phyloP scores from a whole-genome alignment of 108 stramenopile genomes.

The Nannochloropsis oceanica region DNA sequence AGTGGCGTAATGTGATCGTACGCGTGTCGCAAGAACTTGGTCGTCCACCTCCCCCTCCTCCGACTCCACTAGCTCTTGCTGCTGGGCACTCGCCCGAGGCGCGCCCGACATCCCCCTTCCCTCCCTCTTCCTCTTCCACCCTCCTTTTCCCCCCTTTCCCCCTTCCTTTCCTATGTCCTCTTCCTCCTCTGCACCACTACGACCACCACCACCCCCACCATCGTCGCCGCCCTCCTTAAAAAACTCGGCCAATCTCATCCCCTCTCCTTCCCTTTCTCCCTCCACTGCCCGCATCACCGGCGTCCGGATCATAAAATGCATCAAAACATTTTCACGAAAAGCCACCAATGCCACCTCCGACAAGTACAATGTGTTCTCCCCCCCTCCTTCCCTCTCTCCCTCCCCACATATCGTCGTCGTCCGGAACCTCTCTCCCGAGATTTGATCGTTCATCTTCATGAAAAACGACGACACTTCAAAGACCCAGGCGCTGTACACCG shows the following conservation, averaged over 20 bases:
- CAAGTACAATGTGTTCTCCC: not conserved
- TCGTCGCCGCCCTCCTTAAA: not conserved
- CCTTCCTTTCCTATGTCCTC: not conserved
- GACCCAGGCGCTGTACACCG: not conserved
- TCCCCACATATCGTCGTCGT: not conserved
- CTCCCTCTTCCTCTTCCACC: not conserved
- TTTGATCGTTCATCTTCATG: not conserved
- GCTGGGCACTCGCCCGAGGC: not conserved
- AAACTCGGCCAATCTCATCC: not conserved
- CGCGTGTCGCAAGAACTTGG: not conserved
- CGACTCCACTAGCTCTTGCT: not conserved
- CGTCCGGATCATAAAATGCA: not conserved
- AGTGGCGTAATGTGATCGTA: too few relatives aligned
- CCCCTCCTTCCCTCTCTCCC: not conserved
- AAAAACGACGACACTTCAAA: not conserved
- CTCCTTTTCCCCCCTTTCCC: not conserved
- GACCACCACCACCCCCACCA: not conserved
- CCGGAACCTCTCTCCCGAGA: not conserved
- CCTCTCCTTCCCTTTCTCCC: not conserved
- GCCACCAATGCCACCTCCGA: not conserved
- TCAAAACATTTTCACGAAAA: not conserved
- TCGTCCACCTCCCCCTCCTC: not conserved
- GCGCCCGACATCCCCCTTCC: not conserved
- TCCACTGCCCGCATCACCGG: not conserved
- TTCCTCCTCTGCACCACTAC: not conserved